Conservation (phyloP, 257 asterid genomes). For the Echium plantagineum region DNA sequence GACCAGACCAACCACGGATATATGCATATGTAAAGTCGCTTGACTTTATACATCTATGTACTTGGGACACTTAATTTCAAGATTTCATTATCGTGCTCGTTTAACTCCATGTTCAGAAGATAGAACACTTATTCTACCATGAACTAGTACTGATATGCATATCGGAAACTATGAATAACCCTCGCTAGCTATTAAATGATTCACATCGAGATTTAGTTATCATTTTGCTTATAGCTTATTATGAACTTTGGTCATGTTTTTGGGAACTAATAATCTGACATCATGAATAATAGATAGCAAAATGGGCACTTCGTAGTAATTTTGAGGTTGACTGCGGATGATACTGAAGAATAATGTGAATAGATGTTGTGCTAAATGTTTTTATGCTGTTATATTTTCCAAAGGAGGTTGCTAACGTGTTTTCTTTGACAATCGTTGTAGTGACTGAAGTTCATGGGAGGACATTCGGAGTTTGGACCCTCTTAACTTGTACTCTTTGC, state of each 20-base stretch:
- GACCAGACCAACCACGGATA: no score
- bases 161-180: background rate
- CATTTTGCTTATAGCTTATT: no score
- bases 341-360: background rate
- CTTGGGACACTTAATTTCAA: no score
- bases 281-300: background rate
- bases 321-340: background rate
- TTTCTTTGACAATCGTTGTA: conserved; percentile 24
- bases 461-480: conserved; percentile 93
- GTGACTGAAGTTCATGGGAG: conserved; percentile 96
- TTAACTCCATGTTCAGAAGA: no score
- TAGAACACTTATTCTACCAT: no score
- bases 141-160: background rate
- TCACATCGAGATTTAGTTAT: no score
- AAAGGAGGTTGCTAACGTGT: background rate
- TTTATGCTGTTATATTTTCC: background rate
- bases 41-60: no score
- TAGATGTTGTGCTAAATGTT: background rate
- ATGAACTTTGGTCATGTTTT: background rate
- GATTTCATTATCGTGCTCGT: no score
- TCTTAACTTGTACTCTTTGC: conserved; percentile 90
- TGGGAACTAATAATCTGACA: background rate
- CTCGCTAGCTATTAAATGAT: background rate
- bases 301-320: background rate
- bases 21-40: no score